Percentiles rank a stretch among this genome's conserved stretches.
phyloP scores from a whole-genome alignment of 805 yeast species.

The Suhomyces canberraensis region DNA sequence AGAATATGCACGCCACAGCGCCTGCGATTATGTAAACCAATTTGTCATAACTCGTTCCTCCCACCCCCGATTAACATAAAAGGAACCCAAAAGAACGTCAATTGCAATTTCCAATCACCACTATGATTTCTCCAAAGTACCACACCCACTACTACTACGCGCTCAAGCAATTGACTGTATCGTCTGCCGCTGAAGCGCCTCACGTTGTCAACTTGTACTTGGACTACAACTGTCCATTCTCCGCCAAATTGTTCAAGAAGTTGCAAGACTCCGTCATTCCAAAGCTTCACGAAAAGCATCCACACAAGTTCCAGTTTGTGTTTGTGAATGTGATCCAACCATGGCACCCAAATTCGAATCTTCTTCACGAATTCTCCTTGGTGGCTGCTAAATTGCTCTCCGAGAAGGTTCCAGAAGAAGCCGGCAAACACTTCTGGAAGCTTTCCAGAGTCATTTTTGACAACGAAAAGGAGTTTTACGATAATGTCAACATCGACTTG shows the following conservation, averaged over 20 bases:
- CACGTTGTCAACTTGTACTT: conserved; percentile 59
- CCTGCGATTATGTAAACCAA: too few relatives aligned
- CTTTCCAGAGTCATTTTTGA: conserved; percentile 56
- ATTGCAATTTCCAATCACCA: too few relatives aligned
- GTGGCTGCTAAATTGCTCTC: conserved; percentile 67
- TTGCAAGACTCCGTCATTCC: conserved; percentile 55
- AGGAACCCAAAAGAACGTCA: too few relatives aligned
- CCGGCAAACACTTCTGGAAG: conserved; percentile 38
- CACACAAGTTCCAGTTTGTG: conserved; percentile 55
- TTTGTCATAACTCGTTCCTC: too few relatives aligned
- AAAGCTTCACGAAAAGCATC: conserved; percentile 39
- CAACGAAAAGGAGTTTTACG: conserved; percentile 55
- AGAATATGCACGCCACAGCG: too few relatives aligned
- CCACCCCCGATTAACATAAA: too few relatives aligned
- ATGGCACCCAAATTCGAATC: conserved; percentile 78
- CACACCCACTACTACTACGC: conserved; percentile 32
- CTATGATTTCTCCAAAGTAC: conserved; percentile 45
- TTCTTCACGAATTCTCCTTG: conserved; percentile 67
- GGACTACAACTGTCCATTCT: conserved; percentile 78
- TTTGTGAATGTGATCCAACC: conserved; percentile 81
- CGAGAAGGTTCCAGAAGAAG: conserved; percentile 16
- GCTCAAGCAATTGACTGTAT: conserved; percentile 14
- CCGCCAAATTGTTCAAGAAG: conserved; percentile 60
- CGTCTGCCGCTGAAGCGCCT: conserved; percentile 18
- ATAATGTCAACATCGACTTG: conserved; percentile 52